Conservation (phyloP, 257 asterid species). For the Primulina eburnea region DNA sequence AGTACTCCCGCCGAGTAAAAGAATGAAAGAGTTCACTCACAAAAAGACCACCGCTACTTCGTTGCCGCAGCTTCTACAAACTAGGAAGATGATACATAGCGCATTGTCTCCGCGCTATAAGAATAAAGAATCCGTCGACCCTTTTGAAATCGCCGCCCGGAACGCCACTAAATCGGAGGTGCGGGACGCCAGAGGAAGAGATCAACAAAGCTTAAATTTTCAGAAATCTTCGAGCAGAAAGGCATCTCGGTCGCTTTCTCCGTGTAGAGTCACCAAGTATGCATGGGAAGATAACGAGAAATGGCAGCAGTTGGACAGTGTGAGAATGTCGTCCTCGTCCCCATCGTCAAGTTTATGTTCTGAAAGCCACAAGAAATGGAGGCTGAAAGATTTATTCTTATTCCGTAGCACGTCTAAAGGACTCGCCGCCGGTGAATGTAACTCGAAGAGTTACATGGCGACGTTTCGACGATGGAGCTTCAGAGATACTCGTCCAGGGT, state of each 20-base stretch:
- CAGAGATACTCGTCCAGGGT: neutral
- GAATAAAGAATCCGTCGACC: conserved; percentile 17
- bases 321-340: conserved; percentile 20
- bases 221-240: conserved; percentile 34
- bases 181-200: conserved; percentile 29
- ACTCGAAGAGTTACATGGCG: conserved; percentile 33
- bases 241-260: conserved; percentile 43
- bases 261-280: conserved; percentile 33
- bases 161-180: neutral
- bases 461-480: neutral
- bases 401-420: conserved; percentile 55
- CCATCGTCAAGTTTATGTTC: conserved; percentile 19
- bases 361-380: conserved; percentile 36
- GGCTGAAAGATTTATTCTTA: conserved; percentile 42
- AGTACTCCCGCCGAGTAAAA: neutral
- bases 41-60: neutral
- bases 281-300: conserved; percentile 36
- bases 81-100: neutral
- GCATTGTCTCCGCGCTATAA: neutral
- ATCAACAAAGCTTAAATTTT: conserved; percentile 22
- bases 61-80: neutral
- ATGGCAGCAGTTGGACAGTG: neutral
- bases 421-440: conserved; percentile 40
- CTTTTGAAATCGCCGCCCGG: neutral
- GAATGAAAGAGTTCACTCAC: neutral